Evolutionary conservation across 306 rosid genomes (phyloP), one percentile per base, ranked within the genome.

Genomic region (Morella rubra): DNA sequence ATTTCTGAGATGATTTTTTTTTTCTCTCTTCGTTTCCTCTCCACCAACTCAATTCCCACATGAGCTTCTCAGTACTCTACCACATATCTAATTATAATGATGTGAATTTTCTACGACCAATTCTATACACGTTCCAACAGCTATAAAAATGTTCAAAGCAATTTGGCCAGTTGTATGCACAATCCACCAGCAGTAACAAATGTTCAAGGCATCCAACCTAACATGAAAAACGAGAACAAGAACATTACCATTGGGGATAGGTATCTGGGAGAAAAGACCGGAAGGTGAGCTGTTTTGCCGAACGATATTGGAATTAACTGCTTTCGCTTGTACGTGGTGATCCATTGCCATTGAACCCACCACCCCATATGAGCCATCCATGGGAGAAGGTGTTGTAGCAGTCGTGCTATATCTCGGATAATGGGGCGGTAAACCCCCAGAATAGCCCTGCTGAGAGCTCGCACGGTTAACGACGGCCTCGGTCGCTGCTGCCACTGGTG

Each of bases 261-360:
- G 82, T 77, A 75, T 49, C 73, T 84, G 86, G 68, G 90, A 71
- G 86, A 87, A 89, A 83, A 89, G 85, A 0, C 80, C 87, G 32
- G 90, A 84, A 81, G 95, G 86, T 10, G 87, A 85, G 84, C 93
- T 90, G 78, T 78, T 91, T 73, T 86, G 94, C 62, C 96, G 82
- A 41, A 79, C 74, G 73, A 90, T 85, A 81, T 50, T 72, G 13
- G 90, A 72, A 69, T 24, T 62, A 53, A 72, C 79, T 8, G 74
- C 44, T 69, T 86, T 91, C 13, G 78, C 14, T 1, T 72, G 74
- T 3, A 82, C 40, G 58, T 78, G 82, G 12, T 50, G 84, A 27
- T 85, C 88, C 80, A 76, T 47, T 78, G 84, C 77, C 72, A 77
- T 53, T 5, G 96, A 88, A 80, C 79, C 85, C 73, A 82, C 44